phyloP scores from a whole-genome alignment of 2,329 filamentous ascomycete genomes.

The Neopestalotiopsis sp. region DNA sequence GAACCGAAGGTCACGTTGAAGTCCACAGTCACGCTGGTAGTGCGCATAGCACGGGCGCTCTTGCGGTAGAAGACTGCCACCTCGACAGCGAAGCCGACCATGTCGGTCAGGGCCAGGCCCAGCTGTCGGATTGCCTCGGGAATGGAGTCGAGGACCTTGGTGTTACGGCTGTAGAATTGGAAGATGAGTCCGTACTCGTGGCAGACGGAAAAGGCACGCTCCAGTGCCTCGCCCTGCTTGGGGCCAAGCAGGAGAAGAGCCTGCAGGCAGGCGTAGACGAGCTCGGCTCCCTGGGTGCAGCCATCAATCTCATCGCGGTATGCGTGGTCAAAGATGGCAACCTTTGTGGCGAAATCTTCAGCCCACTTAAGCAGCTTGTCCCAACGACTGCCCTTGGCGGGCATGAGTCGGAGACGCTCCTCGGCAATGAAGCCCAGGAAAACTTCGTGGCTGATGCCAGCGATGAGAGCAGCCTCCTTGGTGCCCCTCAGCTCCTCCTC shows the following conservation, averaged over 20 bases:
- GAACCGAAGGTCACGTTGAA: background rate
- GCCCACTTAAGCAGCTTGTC: background rate
- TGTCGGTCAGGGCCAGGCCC: background rate
- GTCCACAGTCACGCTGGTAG: background rate
- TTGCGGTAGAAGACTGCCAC: background rate
- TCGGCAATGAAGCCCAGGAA: background rate
- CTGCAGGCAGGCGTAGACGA: background rate
- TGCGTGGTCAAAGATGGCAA: background rate
- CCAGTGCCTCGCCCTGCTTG: background rate
- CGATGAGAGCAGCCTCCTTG: background rate
- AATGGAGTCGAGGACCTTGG: background rate
- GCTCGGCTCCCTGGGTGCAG: background rate
- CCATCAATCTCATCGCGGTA: background rate
- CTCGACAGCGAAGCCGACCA: background rate
- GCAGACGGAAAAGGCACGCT: background rate
- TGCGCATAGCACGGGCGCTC: background rate
- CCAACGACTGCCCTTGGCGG: slow-evolving; percentile 1
- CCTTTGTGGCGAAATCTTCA: background rate
- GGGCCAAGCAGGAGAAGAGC: background rate
- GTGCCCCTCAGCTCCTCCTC: background rate
- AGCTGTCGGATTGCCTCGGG: background rate
- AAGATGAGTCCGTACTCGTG: background rate
- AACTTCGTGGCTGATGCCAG: background rate
- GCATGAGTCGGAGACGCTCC: background rate
- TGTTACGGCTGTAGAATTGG: slow-evolving; percentile 1